Evolutionary conservation across 2,329 filamentous ascomycete genomes (phyloP).

Genomic region (Xylariaceae sp.): DNA sequence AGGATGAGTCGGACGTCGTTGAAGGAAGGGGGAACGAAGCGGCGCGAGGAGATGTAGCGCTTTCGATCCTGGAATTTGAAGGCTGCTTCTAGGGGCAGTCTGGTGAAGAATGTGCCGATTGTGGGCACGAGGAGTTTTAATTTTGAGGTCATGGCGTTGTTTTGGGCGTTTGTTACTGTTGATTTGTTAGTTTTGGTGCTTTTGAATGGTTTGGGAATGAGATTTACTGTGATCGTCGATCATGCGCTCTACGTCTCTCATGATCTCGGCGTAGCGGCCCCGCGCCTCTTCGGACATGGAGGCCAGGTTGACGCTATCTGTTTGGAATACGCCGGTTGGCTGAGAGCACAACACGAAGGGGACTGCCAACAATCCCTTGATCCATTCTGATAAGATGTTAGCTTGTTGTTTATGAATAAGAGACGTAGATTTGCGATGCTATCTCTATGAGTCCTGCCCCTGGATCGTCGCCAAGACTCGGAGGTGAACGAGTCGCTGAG

Average conservation of each 20-base stretch:
- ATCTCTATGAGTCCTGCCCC: neutral
- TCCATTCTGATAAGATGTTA: conserved; percentile 64
- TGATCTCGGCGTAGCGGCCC: conserved; percentile 87
- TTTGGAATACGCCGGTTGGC: conserved; percentile 78
- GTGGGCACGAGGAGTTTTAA: conserved; percentile 86
- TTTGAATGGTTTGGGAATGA: conserved; percentile 1
- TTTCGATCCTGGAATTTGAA: conserved; percentile 85
- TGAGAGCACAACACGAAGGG: conserved; percentile 96
- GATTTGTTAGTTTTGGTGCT: conserved; percentile 9
- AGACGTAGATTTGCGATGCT: neutral
- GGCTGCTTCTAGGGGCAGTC: conserved; percentile 77
- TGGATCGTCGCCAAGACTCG: neutral
- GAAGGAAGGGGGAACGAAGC: conserved; percentile 94
- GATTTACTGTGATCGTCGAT: conserved; percentile 80
- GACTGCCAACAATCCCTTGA: conserved; percentile 89
- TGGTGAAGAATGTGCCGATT: conserved; percentile 90
- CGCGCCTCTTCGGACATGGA: conserved; percentile 77
- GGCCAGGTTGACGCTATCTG: conserved; percentile 57
- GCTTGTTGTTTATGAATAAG: conserved; percentile 2
- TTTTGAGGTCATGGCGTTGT: conserved; percentile 71
- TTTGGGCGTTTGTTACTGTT: conserved; percentile 60
- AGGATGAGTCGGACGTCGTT: conserved; percentile 91
- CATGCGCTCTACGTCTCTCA: conserved; percentile 86
- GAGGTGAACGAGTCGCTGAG: neutral
- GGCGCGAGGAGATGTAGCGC: conserved; percentile 80